A percentile compares a stretch with the other conserved stretches of the same genome.
phyloP scores from a whole-genome alignment of 2,329 filamentous ascomycete species.

The Pseudogymnoascus sp. region DNA sequence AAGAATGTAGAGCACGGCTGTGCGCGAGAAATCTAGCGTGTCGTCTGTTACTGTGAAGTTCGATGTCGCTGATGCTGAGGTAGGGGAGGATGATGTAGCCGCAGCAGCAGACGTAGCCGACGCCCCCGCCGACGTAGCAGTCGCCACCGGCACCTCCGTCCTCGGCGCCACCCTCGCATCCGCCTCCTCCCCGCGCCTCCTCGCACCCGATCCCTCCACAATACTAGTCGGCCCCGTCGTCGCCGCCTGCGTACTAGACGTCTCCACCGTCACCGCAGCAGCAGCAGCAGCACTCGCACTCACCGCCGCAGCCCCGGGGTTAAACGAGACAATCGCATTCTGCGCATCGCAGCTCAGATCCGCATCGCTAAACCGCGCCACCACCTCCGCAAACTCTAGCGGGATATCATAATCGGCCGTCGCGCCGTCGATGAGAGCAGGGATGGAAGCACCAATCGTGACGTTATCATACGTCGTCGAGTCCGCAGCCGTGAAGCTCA shows the following conservation, averaged over 20 bases:
- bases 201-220: background rate
- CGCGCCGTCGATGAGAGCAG: slow-evolving; percentile 60
- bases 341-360: slow-evolving; percentile 75
- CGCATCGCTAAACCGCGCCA: slow-evolving; percentile 66
- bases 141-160: too few relatives aligned
- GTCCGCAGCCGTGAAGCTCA: slow-evolving; percentile 31
- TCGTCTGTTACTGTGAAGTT: slow-evolving; percentile 45
- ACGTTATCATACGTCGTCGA: slow-evolving; percentile 46
- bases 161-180: too few relatives aligned
- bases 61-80: slow-evolving; percentile 16
- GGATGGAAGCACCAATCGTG: slow-evolving; percentile 72
- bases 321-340: slow-evolving; percentile 82
- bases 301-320: slow-evolving; percentile 41
- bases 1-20: slow-evolving; percentile 53
- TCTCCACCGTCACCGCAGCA: too few relatives aligned
- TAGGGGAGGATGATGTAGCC: too few relatives aligned
- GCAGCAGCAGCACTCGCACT: slow-evolving; percentile 16
- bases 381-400: slow-evolving; percentile 58
- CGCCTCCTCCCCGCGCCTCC: background rate
- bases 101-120: too few relatives aligned
- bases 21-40: slow-evolving; percentile 54
- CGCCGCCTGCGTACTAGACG: too few relatives aligned
- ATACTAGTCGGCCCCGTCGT: slow-evolving; percentile 12
- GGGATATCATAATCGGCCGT: slow-evolving; percentile 65
- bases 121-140: too few relatives aligned